These are phyloP conservation scores for Helotiales sp. DNA, from an alignment of 2,329 filamentous ascomycete genomes.

Conservation along the genomic window DNA sequence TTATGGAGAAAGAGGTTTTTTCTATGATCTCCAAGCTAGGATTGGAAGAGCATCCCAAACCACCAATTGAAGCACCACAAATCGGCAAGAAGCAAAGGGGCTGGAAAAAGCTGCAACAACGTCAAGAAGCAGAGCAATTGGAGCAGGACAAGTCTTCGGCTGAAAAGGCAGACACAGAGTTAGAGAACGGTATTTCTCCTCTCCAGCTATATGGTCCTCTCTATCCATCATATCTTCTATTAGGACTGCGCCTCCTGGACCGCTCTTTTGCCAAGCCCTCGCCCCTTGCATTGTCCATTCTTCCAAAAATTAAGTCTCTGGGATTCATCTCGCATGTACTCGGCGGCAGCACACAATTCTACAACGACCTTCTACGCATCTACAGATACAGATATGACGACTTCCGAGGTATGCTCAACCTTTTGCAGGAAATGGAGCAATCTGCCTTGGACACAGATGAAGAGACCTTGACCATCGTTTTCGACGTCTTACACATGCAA, in stretches of 20 bases:
- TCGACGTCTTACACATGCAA: slow-evolving; percentile 24
- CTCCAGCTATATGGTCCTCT: slow-evolving; percentile 62
- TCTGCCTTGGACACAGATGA: slow-evolving; percentile 32
- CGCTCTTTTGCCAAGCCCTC: slow-evolving; percentile 58
- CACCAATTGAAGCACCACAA: neutral
- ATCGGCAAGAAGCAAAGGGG: slow-evolving; percentile 9
- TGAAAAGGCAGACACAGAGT: neutral
- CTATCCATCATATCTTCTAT: slow-evolving; percentile 61
- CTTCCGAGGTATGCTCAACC: slow-evolving; percentile 25
- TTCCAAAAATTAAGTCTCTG: slow-evolving; percentile 67
- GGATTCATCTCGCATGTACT: slow-evolving; percentile 71
- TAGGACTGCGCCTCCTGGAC: slow-evolving; percentile 57
- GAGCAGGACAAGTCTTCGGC: neutral
- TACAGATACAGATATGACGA: slow-evolving; percentile 64
- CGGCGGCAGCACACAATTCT: slow-evolving; percentile 68
- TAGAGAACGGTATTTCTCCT: slow-evolving; percentile 14
- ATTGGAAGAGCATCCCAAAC: slow-evolving; percentile 39
- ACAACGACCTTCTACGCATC: slow-evolving; percentile 63
- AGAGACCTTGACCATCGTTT: slow-evolving; percentile 32
- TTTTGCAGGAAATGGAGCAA: slow-evolving; percentile 35
- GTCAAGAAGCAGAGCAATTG: neutral
- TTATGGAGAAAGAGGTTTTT: slow-evolving; percentile 69
- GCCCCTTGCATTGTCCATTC: slow-evolving; percentile 56
- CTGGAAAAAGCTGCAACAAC: neutral
- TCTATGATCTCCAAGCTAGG: slow-evolving; percentile 56